phyloP scores from a whole-genome alignment of 176 grass and related monocot genomes.

The Oryza longistaminata region DNA sequence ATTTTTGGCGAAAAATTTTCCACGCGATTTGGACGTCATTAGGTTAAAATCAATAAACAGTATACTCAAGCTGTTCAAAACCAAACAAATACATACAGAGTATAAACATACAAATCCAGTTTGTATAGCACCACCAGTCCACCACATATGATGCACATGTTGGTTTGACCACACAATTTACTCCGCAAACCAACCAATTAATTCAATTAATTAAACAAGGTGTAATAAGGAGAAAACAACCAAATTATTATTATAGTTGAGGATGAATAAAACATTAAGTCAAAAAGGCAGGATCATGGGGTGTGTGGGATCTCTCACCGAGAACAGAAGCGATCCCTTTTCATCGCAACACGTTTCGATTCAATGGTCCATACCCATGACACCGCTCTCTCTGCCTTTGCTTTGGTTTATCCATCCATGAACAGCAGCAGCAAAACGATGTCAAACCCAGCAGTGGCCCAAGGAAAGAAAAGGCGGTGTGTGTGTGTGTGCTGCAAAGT shows the following conservation, averaged over 20 bases:
- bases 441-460: neutral
- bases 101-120: too few species aligned
- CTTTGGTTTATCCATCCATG: neutral
- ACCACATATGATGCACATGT: constrained; percentile 8
- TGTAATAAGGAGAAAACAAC: neutral
- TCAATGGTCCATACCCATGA: neutral
- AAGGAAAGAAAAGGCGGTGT: neutral
- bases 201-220: neutral
- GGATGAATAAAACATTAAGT: constrained; percentile 35
- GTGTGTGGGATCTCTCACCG: constrained; percentile 7
- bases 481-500: neutral
- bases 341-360: constrained; percentile 41
- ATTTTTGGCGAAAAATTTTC: neutral
- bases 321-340: constrained; percentile 5
- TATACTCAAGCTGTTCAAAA: too few species aligned
- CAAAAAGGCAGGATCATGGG: constrained; percentile 49
- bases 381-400: constrained; percentile 9
- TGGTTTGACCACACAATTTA: constrained; percentile 18
- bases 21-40: neutral
- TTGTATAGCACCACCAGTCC: neutral
- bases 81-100: too few species aligned
- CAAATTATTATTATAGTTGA: neutral
- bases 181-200: too few species aligned
- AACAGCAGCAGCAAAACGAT: neutral
- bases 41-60: neutral